Evolutionary conservation across 1,139 yeast genomes (phyloP), one percentile per base, ranked within the genome.

Genomic region (Meyerozyma sp.): DNA sequence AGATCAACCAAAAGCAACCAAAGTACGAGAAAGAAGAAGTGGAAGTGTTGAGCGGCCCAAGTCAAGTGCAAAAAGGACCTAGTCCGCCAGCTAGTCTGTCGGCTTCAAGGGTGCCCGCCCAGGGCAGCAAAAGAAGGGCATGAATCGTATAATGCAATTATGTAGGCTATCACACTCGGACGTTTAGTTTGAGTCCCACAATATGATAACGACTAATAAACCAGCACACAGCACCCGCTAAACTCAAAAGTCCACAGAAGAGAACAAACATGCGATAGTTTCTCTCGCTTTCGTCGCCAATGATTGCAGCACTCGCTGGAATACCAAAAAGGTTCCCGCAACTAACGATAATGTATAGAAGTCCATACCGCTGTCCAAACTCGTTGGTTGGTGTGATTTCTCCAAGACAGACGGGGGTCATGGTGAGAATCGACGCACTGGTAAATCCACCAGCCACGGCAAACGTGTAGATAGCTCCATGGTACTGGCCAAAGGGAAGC

Each of bases 301-400:
- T 70, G 23, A 72, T 65, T n/a, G 68, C 64, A 25, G 73, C 71
- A 4, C 70, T 75, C n/a, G 68, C 51, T 4, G 76, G 76, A n/a
- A 72, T 62, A 13, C 74, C 75, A 40, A 71, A 57, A 38, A 71
- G 57, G 44, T 68, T 69, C 3, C 74, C 74, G 40, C 65, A 47
- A 42, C 74, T 68, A n/a, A 68, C 63, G 45, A 68, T 58, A 34
- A 66, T 62, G 53, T 68, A 66, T 53, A 68, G 59, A 13, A 69
- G 49, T 1, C 77, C 76, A 44, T 68, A 72, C 27, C 70, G 57
- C 36, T 66, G 63, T n/a, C 77, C 77, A 49, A 71, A 67, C 40
- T 63, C 61, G 36, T 61, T 55, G 1, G 63, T 68, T 4, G 64
- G 68, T n/a, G 73, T 65, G 32, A 70, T 69, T 25, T 62, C 65